Evolutionary conservation across 441 rosid genomes (phyloP).

Genomic region (Adansonia gregorii): DNA sequence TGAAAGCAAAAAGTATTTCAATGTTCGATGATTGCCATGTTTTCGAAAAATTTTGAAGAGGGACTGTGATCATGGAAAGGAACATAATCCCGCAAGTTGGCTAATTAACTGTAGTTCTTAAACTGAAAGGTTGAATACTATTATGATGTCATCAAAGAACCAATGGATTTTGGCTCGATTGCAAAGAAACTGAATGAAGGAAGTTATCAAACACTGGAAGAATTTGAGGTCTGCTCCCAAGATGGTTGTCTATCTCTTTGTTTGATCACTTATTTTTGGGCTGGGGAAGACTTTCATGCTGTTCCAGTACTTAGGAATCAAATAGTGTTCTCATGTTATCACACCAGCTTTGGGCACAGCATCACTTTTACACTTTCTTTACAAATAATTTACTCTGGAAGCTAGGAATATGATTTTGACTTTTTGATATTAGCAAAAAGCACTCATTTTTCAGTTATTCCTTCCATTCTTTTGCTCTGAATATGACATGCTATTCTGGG

Average conservation of each 20-base stretch:
- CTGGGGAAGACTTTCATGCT: conserved; percentile 8
- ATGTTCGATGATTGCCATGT: neutral
- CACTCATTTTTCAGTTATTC: neutral
- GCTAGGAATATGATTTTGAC: neutral
- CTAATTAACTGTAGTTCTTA: conserved; percentile 21
- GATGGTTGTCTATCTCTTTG: conserved; percentile 9
- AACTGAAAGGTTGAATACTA: conserved; percentile 47
- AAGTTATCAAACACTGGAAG: conserved; percentile 43
- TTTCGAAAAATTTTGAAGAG: conserved; percentile 7
- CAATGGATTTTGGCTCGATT: conserved; percentile 62
- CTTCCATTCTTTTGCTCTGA: neutral
- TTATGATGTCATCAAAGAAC: conserved; percentile 46
- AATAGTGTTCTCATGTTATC: conserved; percentile 11
- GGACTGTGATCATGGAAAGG: conserved; percentile 11
- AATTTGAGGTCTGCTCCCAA: conserved; percentile 52
- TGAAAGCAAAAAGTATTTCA: neutral
- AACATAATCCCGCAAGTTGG: neutral
- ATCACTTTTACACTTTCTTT: neutral
- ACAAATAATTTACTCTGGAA: conserved; percentile 13
- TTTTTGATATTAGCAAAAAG: neutral
- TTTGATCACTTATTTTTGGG: neutral
- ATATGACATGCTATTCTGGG: neutral
- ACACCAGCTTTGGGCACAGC: neutral
- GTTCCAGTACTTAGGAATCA: conserved; percentile 16
- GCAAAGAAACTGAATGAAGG: conserved; percentile 51